phyloP scores from a whole-genome alignment of 116 monocot genomes.

The Trichopus zeylanicus region DNA sequence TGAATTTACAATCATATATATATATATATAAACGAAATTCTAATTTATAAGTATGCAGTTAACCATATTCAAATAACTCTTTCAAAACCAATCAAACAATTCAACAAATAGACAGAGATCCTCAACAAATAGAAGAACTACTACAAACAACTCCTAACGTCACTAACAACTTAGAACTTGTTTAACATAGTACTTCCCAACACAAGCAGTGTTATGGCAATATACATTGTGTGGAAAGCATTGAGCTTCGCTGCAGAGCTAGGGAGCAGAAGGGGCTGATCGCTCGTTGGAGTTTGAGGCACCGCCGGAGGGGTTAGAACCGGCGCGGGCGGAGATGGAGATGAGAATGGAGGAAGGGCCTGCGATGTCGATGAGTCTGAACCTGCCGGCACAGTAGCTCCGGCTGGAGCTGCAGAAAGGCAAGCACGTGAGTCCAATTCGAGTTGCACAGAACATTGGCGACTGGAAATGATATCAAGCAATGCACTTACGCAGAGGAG shows the following conservation, averaged over 20 bases:
- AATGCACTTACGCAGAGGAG: conserved; percentile 21
- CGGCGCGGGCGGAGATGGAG: too few species aligned
- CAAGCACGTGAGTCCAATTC: background rate
- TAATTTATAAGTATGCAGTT: too few species aligned
- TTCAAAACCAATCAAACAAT: too few species aligned
- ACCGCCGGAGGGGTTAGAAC: background rate
- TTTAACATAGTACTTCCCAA: background rate
- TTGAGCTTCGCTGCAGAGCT: conserved; percentile 10
- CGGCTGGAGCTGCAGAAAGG: background rate
- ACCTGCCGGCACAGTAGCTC: background rate
- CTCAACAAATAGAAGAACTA: too few species aligned
- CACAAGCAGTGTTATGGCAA: background rate
- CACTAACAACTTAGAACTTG: background rate
- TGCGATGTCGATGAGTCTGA: background rate
- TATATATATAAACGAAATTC: too few species aligned
- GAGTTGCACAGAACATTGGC: background rate
- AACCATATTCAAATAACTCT: too few species aligned
- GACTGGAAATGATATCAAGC: background rate
- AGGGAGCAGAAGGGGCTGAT: conserved; percentile 17
- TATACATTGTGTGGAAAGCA: background rate
- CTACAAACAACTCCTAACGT: too few species aligned
- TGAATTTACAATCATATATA: too few species aligned
- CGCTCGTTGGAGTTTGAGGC: background rate
- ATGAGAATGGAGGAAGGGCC: background rate
- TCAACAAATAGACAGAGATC: too few species aligned